Evolutionary conservation across 139 green algal genomes (phyloP), one percentile per base, ranked within the genome.

Genomic region (Astrephomene gubernaculifera): DNA sequence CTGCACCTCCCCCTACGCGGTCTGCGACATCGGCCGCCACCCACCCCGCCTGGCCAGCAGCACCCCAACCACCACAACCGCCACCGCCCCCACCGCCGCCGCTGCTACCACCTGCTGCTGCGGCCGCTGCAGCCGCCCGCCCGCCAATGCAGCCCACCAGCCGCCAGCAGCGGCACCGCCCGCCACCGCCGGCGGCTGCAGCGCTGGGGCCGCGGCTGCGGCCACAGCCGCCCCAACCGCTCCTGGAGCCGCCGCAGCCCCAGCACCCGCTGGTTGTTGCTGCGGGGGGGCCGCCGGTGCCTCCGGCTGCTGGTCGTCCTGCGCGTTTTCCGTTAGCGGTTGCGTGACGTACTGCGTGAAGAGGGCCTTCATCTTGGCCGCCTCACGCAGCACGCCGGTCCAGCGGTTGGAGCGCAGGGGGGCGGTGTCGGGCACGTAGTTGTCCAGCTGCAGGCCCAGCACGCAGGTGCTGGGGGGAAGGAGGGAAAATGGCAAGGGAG

Each of bases 361-460:
- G 14, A 86, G 53, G 2, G 22, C 45, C 27, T 25, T 22, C 80
- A 86, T 73, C 25, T 79, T 79, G 8, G 43, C 43, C 36, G 31
- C 45, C 53, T 70, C 44, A 8, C 33, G 19, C 10, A 86, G 36
- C 35, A 79, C 80, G 35, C 25, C 17, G 0, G 9, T 31, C 65
- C 79, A 79, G 79, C 33, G 25, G 79, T 57, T 57, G 6, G 79
- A 54, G 19, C 29, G 39, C 8, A 75, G 69, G 2, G 29, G 27
- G 19, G 39, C 27, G 25, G 76, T 60, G 78, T 83, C 19, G 19
- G 83, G 38, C 24, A 86, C 31, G 27, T 86, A 86, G 79, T 81
- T 81, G 41, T 67, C 67, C 21, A 73, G 24, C 49, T 57, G 41
- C 17, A 88, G 74, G 9, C 73, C 61, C 27, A 72, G 39, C n/a